Evolutionary conservation across 768 basidiomycete species (phyloP).

Genomic region (Rhizopogon sp.): DNA sequence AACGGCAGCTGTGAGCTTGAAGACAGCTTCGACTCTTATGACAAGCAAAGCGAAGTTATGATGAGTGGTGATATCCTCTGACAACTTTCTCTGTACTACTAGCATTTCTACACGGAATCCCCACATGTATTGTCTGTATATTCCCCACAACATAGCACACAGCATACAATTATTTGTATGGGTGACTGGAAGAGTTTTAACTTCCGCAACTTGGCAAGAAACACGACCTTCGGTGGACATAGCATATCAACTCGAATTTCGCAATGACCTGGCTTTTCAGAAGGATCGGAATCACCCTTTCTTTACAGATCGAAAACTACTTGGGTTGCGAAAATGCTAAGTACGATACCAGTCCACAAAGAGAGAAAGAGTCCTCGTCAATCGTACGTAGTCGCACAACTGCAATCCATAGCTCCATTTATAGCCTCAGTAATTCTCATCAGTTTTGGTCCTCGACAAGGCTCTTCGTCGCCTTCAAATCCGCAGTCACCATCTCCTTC

Average conservation of each 20-base stretch:
- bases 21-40: constrained; percentile 37
- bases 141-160: no score
- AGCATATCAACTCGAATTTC: no score
- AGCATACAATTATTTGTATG: no score
- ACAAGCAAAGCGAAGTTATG: constrained; percentile 45
- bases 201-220: no score
- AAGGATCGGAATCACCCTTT: not conserved
- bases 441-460: constrained; percentile 84
- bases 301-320: not conserved
- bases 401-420: not conserved
- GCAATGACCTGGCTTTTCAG: no score
- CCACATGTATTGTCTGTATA: no score
- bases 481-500: constrained; percentile 86
- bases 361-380: not conserved
- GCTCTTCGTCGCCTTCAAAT: constrained; percentile 67
- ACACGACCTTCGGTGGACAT: no score
- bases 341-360: not conserved
- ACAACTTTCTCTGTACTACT: no score
- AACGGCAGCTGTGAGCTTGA: constrained; percentile 59
- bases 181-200: no score
- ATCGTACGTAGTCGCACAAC: not conserved
- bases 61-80: constrained; percentile 5
- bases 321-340: not conserved
- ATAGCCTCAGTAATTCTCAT: not conserved
- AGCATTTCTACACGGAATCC: no score